Percentiles rank a stretch among this genome's conserved stretches.
Conservation (phyloP, 441 rosid species). For the Mallotus repandus region DNA sequence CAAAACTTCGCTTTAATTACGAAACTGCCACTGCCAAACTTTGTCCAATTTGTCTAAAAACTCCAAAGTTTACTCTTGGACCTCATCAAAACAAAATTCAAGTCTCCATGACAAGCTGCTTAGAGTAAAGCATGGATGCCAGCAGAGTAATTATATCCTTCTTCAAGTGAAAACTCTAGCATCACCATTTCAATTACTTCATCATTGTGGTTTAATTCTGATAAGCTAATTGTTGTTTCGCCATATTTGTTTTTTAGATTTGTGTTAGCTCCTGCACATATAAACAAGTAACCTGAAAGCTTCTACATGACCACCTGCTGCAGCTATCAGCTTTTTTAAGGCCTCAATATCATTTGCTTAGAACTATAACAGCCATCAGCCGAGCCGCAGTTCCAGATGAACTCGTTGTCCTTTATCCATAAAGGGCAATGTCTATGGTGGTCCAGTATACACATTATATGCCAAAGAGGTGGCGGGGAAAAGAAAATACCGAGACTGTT, state of each 20-base stretch:
- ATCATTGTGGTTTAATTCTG: slow-evolving; percentile 55
- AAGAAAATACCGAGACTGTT: slow-evolving; percentile 75
- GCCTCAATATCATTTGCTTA: slow-evolving; percentile 77
- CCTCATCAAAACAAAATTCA: slow-evolving; percentile 59
- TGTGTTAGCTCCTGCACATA: slow-evolving; percentile 81
- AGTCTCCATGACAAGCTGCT: slow-evolving; percentile 79
- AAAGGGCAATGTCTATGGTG: slow-evolving; percentile 81
- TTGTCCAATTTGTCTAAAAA: no score
- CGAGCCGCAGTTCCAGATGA: slow-evolving; percentile 89
- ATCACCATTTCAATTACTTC: slow-evolving; percentile 82
- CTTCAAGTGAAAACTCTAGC: slow-evolving; percentile 85
- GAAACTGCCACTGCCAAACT: no score
- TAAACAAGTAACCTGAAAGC: slow-evolving; percentile 72
- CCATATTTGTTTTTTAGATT: slow-evolving; percentile 65
- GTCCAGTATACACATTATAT: slow-evolving; percentile 93
- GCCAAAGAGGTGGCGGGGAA: slow-evolving; percentile 98
- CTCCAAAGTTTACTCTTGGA: no score
- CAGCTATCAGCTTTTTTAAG: slow-evolving; percentile 61
- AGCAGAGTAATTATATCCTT: slow-evolving; percentile 58
- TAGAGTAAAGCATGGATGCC: slow-evolving; percentile 85
- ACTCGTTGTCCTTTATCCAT: slow-evolving; percentile 83
- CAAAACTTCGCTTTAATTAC: no score
- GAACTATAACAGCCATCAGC: slow-evolving; percentile 94
- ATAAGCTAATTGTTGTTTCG: slow-evolving; percentile 60
- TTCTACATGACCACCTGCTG: slow-evolving; percentile 68